Conservation (phyloP, 768 basidiomycete species). For the Strobilomyces confusus region DNA sequence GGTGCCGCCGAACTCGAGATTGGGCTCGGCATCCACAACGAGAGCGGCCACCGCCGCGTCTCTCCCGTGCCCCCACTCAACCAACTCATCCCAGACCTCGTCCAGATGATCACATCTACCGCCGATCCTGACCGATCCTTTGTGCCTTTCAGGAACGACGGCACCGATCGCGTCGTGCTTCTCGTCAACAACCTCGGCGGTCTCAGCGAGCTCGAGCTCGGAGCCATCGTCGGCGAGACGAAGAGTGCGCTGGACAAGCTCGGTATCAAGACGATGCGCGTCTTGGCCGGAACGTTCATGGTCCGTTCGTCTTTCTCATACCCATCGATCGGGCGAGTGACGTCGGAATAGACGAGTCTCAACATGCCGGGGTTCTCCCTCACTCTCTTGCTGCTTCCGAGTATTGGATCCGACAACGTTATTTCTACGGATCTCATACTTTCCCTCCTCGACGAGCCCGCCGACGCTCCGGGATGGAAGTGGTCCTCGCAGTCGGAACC, state of each 20-base stretch:
- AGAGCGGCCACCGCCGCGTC: constrained; percentile 65
- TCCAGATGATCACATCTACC: constrained; percentile 68
- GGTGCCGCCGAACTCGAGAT: constrained; percentile 72
- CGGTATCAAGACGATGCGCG: constrained; percentile 54
- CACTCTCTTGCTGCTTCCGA: constrained; percentile 73
- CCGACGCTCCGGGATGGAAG: constrained; percentile 80
- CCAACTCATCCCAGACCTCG: constrained; percentile 63
- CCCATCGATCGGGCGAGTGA: background rate
- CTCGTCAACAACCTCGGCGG: constrained; percentile 89
- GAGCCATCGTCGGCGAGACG: constrained; percentile 62
- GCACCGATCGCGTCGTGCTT: constrained; percentile 67
- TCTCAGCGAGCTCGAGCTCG: constrained; percentile 76
- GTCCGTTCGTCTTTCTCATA: constrained; percentile 34
- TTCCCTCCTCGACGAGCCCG: constrained; percentile 63
- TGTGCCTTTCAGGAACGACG: constrained; percentile 60
- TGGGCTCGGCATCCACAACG: constrained; percentile 91
- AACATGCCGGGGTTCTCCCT: constrained; percentile 94
- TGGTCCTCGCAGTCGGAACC: constrained; percentile 58
- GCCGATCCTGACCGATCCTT: constrained; percentile 75
- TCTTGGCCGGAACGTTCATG: constrained; percentile 85
- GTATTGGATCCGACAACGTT: constrained; percentile 34
- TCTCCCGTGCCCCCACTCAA: constrained; percentile 70
- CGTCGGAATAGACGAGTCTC: constrained; percentile 61
- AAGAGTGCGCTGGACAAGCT: constrained; percentile 50
- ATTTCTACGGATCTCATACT: constrained; percentile 46